Evolutionary conservation across 306 rosid species (phyloP), one percentile per base, ranked within the genome.

Genomic region (Vachellia collinsii): DNA sequence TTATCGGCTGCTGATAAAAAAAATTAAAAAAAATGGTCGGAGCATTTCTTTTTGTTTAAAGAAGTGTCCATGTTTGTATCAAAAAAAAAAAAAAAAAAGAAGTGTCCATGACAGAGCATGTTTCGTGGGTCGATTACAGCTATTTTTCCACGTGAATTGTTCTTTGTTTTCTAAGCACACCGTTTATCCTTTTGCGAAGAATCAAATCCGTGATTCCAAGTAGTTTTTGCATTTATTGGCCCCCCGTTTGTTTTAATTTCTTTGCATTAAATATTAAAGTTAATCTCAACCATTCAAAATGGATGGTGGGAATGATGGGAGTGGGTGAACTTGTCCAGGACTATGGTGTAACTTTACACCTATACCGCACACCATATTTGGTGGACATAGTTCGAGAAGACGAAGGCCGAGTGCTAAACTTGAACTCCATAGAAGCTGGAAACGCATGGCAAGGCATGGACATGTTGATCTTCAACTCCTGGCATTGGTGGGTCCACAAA

Each of bases 301-400:
- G 83, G 54, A 53, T 42, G 85, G 63, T 63, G 53, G 23, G 70
- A 70, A 61, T 62, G 36, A 68, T 68, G 73, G 36, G 41, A 68
- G 9, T 81, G 23, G 85, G 76, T 58, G 77, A 19, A 81, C 69
- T 8, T 61, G 36, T 81, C 85, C 89, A 95, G 99, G 98, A 91
- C 23, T 92, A 88, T 71, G 94, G 88, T 69, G 98, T 93, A 41
- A 90, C 87, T 11, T 46, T 95, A 85, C 83, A 64, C 17, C 86
- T 93, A 16, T 90, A 89, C 87, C 94, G 93, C 66, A 89, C 99
- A 20, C 90, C 97, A 1, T 95, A 87, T 83, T 94, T 95, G n/a
- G 99, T 95, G 23, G 99, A 95, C 82, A 78, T 95, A 68, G 89
- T 85, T 9, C 67, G 76, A 50, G 97, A 92, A 81, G 61, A 77